Conservation (phyloP, 139 green algal genomes). For the Dunaliella primolecta region DNA sequence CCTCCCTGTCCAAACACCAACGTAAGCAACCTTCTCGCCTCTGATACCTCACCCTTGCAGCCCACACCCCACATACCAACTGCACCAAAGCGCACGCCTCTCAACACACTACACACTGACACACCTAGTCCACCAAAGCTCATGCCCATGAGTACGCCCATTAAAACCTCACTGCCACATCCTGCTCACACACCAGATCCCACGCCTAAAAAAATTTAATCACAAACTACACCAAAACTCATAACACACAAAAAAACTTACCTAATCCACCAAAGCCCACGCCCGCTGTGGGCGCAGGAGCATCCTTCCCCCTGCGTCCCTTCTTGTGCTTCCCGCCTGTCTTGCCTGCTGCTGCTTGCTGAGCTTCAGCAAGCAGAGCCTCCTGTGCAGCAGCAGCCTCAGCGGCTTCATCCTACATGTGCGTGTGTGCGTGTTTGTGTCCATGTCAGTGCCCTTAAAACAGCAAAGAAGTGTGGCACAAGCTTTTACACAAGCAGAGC, state of each 20-base stretch:
- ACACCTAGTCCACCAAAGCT: not conserved
- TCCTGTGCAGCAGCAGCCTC: not conserved
- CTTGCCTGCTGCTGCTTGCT: not conserved
- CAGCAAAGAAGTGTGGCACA: no score
- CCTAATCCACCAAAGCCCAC: not conserved
- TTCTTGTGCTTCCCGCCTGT: not conserved
- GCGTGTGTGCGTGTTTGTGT: not conserved
- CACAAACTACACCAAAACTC: not conserved
- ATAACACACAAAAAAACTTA: no score
- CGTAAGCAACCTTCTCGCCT: no score
- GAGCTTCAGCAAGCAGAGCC: not conserved
- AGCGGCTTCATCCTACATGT: not conserved
- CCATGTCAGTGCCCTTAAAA: not conserved
- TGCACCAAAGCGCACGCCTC: not conserved
- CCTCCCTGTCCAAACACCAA: no score
- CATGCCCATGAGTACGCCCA: not conserved
- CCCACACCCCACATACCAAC: no score
- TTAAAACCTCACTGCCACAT: no score
- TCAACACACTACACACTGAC: not conserved
- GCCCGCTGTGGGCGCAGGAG: not conserved
- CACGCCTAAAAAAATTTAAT: not conserved
- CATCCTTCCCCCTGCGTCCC: not conserved
- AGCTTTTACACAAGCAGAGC: no score
- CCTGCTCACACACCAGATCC: not conserved
- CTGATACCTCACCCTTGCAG: no score